Evolutionary conservation across 2,329 filamentous ascomycete species (phyloP), one percentile per base, ranked within the genome.

Genomic region (Bipolaris oryzae): DNA sequence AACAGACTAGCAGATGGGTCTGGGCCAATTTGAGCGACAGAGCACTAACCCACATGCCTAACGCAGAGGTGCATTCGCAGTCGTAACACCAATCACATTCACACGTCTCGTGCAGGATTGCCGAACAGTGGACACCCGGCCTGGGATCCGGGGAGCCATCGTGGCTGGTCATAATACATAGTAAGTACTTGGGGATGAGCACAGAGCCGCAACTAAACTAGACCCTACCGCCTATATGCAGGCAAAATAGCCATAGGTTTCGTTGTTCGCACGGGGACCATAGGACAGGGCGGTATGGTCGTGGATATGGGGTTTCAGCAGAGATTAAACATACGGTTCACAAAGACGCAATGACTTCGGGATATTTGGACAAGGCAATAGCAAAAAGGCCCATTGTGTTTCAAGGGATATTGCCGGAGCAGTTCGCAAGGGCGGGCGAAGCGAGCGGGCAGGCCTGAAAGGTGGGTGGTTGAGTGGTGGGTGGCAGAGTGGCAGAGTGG

Each of bases 21-120:
- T 59, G 62, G 59, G 57, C 62, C 54, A 61, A 25, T 68, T 64
- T 65, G 62, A 57, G 51, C 35, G 45, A 66, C 63, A 56, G 50
- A 57, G 58, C 63, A 66, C 64, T 64, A 58, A 35, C 43, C 53
- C 51, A 60, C 63, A 62, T 46, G 56, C 58, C 58, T 60, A 64
- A 58, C 55, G 61, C 62, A 68, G 60, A 62, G 63, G 62, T 61
- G 62, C 60, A 55, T 57, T 60, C 47, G 56, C 44, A 35, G 48
- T 37, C 46, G 61, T 58, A 21, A 55, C 59, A 60, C 67, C 67
- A 74, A 73, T 72, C 69, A 71, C 44, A 52, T 35, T 25, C 38
- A 33, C 41, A 54, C 28, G 28, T 44, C 39, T 56, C 31, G 46
- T 55, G 58, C 58, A 53, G 57, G 31, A 41, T 63, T 21, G 61